phyloP scores from a whole-genome alignment of 1,284 basidiomycete species.

The Pseudozyma tsukubaensis region DNA sequence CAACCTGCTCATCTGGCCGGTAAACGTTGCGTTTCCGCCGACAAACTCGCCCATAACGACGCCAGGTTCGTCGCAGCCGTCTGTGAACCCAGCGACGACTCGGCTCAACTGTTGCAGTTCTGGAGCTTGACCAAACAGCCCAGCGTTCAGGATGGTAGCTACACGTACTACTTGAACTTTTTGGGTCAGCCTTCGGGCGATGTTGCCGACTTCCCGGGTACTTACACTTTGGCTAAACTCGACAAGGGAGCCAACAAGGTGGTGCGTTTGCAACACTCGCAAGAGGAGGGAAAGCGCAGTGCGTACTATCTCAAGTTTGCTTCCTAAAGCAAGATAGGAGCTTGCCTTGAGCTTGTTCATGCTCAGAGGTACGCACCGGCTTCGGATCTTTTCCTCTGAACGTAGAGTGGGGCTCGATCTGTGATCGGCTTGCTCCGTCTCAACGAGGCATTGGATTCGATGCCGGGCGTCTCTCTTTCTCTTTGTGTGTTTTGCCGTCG shows the following conservation, averaged over 20 bases:
- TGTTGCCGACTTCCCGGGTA: slow-evolving; percentile 34
- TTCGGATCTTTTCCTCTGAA: not conserved
- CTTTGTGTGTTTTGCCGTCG: not conserved
- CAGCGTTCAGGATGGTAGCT: slow-evolving; percentile 16
- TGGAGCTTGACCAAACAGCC: slow-evolving; percentile 53
- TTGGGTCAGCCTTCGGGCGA: slow-evolving; percentile 31
- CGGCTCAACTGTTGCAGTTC: slow-evolving; percentile 49
- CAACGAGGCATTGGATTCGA: not conserved
- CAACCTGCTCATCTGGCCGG: slow-evolving; percentile 41
- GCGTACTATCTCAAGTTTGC: slow-evolving; percentile 47
- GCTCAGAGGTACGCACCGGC: slow-evolving; percentile 5
- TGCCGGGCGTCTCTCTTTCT: slow-evolving; percentile 1
- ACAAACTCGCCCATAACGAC: slow-evolving; percentile 14
- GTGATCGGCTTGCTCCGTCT: slow-evolving; percentile 7
- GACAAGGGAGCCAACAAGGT: slow-evolving; percentile 32
- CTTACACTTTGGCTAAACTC: slow-evolving; percentile 26
- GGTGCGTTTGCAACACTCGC: slow-evolving; percentile 23
- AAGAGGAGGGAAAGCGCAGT: slow-evolving; percentile 23
- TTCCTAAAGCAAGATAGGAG: not conserved
- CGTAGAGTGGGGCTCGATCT: not conserved
- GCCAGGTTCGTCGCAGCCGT: slow-evolving; percentile 37
- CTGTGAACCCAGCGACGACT: slow-evolving; percentile 44
- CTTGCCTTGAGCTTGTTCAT: not conserved
- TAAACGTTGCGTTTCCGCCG: slow-evolving; percentile 48
- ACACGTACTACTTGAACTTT: slow-evolving; percentile 48